Percentiles rank a stretch among this genome's conserved stretches.
phyloP scores from a whole-genome alignment of 345 rosid species.

The Trapa incisa region DNA sequence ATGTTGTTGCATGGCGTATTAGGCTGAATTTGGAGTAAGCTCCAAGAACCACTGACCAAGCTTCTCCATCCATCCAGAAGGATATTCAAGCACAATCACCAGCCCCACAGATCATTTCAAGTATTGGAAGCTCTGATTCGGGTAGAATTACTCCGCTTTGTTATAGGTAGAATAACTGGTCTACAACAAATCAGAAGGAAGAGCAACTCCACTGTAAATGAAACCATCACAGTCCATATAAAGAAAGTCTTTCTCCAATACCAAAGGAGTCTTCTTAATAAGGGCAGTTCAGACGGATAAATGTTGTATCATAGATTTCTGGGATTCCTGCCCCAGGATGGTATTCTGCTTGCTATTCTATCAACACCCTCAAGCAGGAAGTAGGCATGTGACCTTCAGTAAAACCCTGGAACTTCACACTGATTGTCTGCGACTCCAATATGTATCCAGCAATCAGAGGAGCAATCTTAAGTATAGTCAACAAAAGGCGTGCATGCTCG shows the following conservation, averaged over 20 bases:
- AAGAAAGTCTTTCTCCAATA: constrained; percentile 60
- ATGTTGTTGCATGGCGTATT: not conserved
- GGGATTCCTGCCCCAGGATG: constrained; percentile 62
- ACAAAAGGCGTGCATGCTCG: constrained; percentile 47
- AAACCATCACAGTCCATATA: constrained; percentile 39
- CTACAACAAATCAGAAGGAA: constrained; percentile 40
- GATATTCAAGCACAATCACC: constrained; percentile 3
- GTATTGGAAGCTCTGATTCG: constrained; percentile 7
- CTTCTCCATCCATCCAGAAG: not conserved
- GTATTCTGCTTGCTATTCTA: constrained; percentile 68
- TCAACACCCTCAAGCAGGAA: constrained; percentile 37
- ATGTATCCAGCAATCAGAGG: constrained; percentile 63
- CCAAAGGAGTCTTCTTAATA: constrained; percentile 56
- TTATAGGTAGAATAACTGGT: constrained; percentile 43
- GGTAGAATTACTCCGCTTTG: constrained; percentile 19
- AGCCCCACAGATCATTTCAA: constrained; percentile 6
- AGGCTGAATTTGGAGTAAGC: not conserved
- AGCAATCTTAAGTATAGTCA: constrained; percentile 50
- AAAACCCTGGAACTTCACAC: constrained; percentile 47
- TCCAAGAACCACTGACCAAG: not conserved
- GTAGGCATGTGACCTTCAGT: constrained; percentile 52
- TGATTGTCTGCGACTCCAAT: constrained; percentile 63
- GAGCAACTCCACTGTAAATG: constrained; percentile 33
- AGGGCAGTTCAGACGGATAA: constrained; percentile 43
- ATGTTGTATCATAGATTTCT: constrained; percentile 57